Base-by-base conservation (phyloP, 2,329 filamentous ascomycete genomes). In the Colletotrichum noveboracense region DNA sequence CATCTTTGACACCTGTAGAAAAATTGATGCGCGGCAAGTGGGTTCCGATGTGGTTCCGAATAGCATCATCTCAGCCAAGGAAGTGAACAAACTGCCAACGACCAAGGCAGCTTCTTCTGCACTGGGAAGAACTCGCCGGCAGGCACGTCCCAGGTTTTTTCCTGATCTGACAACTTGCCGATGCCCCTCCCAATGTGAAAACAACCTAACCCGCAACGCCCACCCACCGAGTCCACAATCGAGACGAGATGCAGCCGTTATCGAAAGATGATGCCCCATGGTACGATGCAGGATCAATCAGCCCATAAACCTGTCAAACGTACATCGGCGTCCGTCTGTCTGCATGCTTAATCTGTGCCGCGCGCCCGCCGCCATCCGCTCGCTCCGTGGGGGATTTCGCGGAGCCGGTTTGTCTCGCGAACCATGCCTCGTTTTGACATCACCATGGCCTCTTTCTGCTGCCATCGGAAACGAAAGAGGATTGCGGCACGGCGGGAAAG, bases 51-150 rank as follows among this genome's bases (percentile, higher is more conserved):
- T 48, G 69, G 62, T 72, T 68, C 73, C 69, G 73, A 75, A 75
- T 75, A 75, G 73, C 73, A 72, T 75, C 73, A 72, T 62, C 30
- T 48, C 61, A 5, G 38, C 70, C 70, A 73, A 70, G 70, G 36
- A 30, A 56, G 26, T n/a, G 38, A 67, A 34, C 16, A 56, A 0
- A 43, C 18, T 12, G 38, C 38, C 38, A n/a, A n/a, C 18, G 38
- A 48, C 28, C 52, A 58, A 61, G 55, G 36, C 30, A 2, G 38
- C 21, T n/a, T 9, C 32, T 38, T 36, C 18, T 34, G 43, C 43
- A 21, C 43, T 21, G 43, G 43, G n/a, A 21, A 48, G 43, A 48
- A 48, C 6, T 21, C 43, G n/a, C 43, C 43, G 43, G n/a, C 43
- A 48, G 43, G 43, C 43, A 48, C 43, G 43, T 43, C 38, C 38